Percentiles rank a stretch among this genome's conserved stretches.
These are phyloP conservation scores for Pharus latifolius DNA, from an alignment of 176 grass and related monocot genomes.

Conservation along the genomic window DNA sequence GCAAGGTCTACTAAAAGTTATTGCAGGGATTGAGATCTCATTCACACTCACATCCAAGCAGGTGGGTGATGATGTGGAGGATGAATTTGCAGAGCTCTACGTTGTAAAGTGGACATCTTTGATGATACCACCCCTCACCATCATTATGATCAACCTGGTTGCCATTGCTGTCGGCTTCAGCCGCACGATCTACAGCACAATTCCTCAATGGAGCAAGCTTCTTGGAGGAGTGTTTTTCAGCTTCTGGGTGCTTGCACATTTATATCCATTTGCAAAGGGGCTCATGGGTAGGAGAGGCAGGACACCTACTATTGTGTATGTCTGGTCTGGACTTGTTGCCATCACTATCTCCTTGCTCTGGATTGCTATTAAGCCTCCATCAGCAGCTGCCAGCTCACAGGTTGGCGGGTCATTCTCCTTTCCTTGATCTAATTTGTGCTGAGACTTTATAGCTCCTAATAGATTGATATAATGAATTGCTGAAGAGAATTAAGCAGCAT, in stretches of 20 bases:
- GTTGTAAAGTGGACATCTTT: slow-evolving; percentile 85
- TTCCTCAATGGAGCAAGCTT: slow-evolving; percentile 97
- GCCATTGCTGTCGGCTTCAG: slow-evolving; percentile 92
- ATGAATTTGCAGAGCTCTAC: slow-evolving; percentile 85
- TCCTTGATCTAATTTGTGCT: slow-evolving; percentile 48
- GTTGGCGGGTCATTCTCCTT: slow-evolving; percentile 81
- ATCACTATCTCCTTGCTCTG: slow-evolving; percentile 92
- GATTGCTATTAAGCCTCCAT: slow-evolving; percentile 86
- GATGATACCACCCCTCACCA: slow-evolving; percentile 84
- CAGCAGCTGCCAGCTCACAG: slow-evolving; percentile 44
- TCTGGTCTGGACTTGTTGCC: slow-evolving; percentile 82
- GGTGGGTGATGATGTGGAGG: slow-evolving; percentile 58
- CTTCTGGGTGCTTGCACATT: slow-evolving; percentile 94
- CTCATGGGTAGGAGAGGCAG: slow-evolving; percentile 95
- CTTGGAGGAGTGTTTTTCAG: slow-evolving; percentile 95
- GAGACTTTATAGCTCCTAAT: slow-evolving; percentile 11
- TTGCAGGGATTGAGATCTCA: slow-evolving; percentile 90
- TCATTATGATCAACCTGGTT: slow-evolving; percentile 96
- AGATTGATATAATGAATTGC: background rate
- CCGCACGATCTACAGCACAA: slow-evolving; percentile 80
- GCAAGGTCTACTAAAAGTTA: slow-evolving; percentile 86
- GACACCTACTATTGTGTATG: slow-evolving; percentile 88
- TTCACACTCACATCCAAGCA: slow-evolving; percentile 95
- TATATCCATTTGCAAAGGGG: slow-evolving; percentile 96
- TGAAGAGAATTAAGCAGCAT: background rate